A percentile compares a stretch with the other conserved stretches of the same genome.
These are phyloP conservation scores for Leccinellum rugosiceps DNA, from an alignment of 768 basidiomycete species.

Conservation along the genomic window DNA sequence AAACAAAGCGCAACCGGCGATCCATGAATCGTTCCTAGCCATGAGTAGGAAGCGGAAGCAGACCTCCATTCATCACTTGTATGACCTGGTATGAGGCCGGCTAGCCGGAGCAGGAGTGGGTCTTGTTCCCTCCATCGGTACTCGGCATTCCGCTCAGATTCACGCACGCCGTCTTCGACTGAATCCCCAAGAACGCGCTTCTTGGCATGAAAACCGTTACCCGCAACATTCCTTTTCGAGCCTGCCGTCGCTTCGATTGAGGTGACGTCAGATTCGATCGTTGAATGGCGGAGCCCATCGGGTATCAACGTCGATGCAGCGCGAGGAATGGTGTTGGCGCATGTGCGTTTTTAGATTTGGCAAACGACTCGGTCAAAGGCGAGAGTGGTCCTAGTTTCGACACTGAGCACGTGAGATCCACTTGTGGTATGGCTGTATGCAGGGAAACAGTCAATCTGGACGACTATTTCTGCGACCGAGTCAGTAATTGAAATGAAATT, in stretches of 20 bases:
- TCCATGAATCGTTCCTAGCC: slow-evolving; percentile 63
- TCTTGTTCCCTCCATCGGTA: slow-evolving; percentile 69
- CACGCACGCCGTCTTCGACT: slow-evolving; percentile 51
- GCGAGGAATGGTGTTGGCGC: slow-evolving; percentile 80
- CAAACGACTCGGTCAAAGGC: slow-evolving; percentile 36
- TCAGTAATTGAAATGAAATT: slow-evolving; percentile 78
- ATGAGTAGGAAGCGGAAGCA: slow-evolving; percentile 64
- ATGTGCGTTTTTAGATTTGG: slow-evolving; percentile 71
- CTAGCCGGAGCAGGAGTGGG: slow-evolving; percentile 68
- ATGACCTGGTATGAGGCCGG: slow-evolving; percentile 71
- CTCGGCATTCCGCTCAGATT: slow-evolving; percentile 62
- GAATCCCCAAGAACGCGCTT: slow-evolving; percentile 52
- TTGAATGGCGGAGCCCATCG: slow-evolving; percentile 78
- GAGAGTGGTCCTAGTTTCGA: slow-evolving; percentile 41
- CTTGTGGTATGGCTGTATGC: slow-evolving; percentile 46
- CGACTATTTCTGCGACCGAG: slow-evolving; percentile 64
- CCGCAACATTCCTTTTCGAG: slow-evolving; percentile 77
- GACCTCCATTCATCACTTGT: slow-evolving; percentile 64
- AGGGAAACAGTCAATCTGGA: slow-evolving; percentile 84
- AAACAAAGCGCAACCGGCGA: slow-evolving; percentile 68
- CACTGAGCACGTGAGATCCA: slow-evolving; percentile 38
- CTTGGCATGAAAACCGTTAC: slow-evolving; percentile 74
- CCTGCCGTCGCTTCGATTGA: slow-evolving; percentile 64
- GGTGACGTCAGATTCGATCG: slow-evolving; percentile 78
- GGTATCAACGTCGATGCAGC: slow-evolving; percentile 84